Evolutionary conservation across 2,329 filamentous ascomycete species (phyloP).

Genomic region (Ilyonectria sp.): DNA sequence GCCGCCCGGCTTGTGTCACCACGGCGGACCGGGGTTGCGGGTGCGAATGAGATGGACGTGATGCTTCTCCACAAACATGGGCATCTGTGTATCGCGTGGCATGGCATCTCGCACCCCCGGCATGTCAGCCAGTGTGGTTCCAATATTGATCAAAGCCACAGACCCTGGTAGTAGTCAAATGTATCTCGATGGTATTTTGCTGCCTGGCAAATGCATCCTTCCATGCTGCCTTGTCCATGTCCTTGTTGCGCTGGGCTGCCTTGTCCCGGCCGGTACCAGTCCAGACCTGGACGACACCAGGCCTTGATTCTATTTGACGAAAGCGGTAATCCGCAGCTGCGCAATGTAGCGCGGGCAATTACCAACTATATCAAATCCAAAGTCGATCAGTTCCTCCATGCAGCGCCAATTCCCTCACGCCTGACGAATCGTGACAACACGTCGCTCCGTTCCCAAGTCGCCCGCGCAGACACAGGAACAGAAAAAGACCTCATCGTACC

Average conservation of each 20-base stretch:
- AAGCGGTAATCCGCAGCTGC: not conserved
- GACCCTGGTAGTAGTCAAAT: not conserved
- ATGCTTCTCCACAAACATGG: slow-evolving; percentile 19
- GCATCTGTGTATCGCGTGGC: slow-evolving; percentile 16
- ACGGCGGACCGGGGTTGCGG: not conserved
- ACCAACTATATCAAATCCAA: not conserved
- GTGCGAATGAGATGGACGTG: slow-evolving; percentile 14
- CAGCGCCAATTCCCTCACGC: not conserved
- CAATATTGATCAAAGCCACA: not conserved
- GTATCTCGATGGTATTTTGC: not conserved
- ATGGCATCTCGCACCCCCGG: not conserved
- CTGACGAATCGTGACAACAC: slow-evolving; percentile 2
- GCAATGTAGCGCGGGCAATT: not conserved
- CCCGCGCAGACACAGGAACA: not conserved
- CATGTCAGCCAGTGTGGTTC: not conserved
- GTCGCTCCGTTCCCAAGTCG: not conserved
- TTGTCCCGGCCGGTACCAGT: not conserved
- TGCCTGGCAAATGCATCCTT: not conserved
- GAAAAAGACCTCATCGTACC: slow-evolving; percentile 23
- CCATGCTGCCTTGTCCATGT: not conserved
- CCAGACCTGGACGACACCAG: no score
- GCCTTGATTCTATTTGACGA: not conserved
- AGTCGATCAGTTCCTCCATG: not conserved
- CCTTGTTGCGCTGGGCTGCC: not conserved
- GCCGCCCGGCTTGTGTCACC: slow-evolving; percentile 15